Evolutionary conservation across 169 alveolate genomes (phyloP).

Genomic region (Ichthyophthirius multifiliis): DNA sequence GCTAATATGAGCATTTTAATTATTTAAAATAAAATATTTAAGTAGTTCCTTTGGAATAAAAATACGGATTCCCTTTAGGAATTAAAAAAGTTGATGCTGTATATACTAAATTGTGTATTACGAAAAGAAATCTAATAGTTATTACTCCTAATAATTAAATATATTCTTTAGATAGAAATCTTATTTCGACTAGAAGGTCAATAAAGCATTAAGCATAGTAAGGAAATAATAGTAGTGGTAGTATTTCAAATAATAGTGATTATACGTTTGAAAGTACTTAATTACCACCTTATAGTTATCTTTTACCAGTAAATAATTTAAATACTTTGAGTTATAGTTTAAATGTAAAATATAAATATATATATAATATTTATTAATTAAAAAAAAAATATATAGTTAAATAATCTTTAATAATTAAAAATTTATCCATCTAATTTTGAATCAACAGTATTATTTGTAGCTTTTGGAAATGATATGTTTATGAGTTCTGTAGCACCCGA

Average conservation of each 20-base stretch:
- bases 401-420: background rate
- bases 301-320: background rate
- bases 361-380: background rate
- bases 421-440: conserved; percentile 6
- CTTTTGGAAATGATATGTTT: conserved; percentile 4
- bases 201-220: background rate
- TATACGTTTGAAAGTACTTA: background rate
- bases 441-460: conserved; percentile 5
- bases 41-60: conserved; percentile 4
- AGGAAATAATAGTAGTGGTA: no score
- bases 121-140: background rate
- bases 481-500: conserved; percentile 4
- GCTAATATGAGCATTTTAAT: background rate
- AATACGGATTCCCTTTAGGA: conserved; percentile 1
- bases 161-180: background rate
- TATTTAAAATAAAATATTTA: background rate
- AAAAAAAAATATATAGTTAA: background rate
- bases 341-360: background rate
- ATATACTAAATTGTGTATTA: background rate
- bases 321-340: background rate
- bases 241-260: no score
- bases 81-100: background rate
- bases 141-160: background rate
- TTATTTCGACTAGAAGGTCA: conserved; percentile 4
- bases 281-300: background rate